Evolutionary conservation across 2,329 filamentous ascomycete species (phyloP).

Genomic region (Xylaria sp.): DNA sequence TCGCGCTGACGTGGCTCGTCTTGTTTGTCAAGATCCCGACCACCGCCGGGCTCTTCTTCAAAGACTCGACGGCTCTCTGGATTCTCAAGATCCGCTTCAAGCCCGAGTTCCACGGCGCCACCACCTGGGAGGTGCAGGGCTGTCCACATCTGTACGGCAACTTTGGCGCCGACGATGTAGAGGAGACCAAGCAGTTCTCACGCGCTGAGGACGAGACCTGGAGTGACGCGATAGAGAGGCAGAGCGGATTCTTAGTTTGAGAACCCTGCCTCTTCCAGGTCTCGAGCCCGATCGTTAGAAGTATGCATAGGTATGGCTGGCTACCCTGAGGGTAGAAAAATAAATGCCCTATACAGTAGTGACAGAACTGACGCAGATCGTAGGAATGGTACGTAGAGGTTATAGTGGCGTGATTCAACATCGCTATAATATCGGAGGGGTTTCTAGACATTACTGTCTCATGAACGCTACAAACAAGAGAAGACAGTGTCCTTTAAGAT

Average conservation of each 20-base stretch:
- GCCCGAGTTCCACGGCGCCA: conserved; percentile 53
- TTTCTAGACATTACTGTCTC: not conserved
- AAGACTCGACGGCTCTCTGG: conserved; percentile 43
- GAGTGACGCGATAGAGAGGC: conserved; percentile 56
- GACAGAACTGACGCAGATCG: not conserved
- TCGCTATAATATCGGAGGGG: not conserved
- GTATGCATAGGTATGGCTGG: not conserved
- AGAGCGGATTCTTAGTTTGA: conserved; percentile 54
- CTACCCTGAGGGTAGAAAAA: not conserved
- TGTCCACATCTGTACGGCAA: conserved; percentile 71
- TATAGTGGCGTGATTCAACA: conserved; percentile 5
- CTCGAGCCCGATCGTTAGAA: not conserved
- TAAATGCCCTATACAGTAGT: not conserved
- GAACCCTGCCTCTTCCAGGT: not conserved
- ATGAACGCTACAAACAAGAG: not conserved
- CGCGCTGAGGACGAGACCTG: conserved; percentile 60
- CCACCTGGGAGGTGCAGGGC: conserved; percentile 64
- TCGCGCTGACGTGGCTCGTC: not conserved
- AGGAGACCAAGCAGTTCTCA: conserved; percentile 58
- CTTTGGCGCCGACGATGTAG: conserved; percentile 64
- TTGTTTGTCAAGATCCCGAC: conserved; percentile 44
- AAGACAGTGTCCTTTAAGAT: not conserved
- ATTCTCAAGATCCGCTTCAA: conserved; percentile 61
- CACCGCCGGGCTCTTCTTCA: conserved; percentile 50
- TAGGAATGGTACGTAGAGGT: not conserved